These are phyloP conservation scores for Corrigiola litoralis DNA, from an alignment of 179 eudicot species.

Conservation along the genomic window DNA sequence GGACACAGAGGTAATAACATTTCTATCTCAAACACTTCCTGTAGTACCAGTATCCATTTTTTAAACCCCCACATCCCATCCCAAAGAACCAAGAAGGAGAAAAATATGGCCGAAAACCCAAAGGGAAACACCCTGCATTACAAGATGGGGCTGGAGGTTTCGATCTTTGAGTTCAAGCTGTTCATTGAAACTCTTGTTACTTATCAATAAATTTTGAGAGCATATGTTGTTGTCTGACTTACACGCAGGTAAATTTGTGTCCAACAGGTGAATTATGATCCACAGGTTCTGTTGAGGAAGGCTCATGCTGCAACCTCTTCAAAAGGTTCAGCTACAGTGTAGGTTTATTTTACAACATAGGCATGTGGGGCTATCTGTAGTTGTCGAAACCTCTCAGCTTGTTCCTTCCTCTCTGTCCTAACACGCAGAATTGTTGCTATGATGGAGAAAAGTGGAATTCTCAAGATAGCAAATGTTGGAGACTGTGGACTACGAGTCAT, in stretches of 20 bases:
- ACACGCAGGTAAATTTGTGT: slow-evolving; percentile 3
- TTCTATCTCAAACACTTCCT: too few relatives aligned
- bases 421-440: slow-evolving; percentile 65
- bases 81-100: too few relatives aligned
- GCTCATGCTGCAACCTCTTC: slow-evolving; percentile 90
- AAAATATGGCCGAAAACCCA: too few relatives aligned
- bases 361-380: background rate
- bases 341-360: slow-evolving; percentile 31
- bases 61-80: too few relatives aligned
- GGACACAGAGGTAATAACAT: slow-evolving; percentile 57
- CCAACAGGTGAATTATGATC: slow-evolving; percentile 69
- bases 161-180: too few relatives aligned
- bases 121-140: background rate
- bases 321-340: slow-evolving; percentile 91
- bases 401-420: background rate
- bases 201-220: background rate
- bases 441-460: slow-evolving; percentile 70
- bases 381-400: background rate
- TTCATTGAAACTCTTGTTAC: background rate
- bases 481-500: slow-evolving; percentile 86
- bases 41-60: too few relatives aligned
- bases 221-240: background rate
- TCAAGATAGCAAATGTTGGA: slow-evolving; percentile 84
- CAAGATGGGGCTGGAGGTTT: too few relatives aligned
- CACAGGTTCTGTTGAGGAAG: slow-evolving; percentile 61